These are phyloP conservation scores for Malassezia restricta DNA, from an alignment of 1,284 basidiomycete genomes.

Conservation along the genomic window DNA sequence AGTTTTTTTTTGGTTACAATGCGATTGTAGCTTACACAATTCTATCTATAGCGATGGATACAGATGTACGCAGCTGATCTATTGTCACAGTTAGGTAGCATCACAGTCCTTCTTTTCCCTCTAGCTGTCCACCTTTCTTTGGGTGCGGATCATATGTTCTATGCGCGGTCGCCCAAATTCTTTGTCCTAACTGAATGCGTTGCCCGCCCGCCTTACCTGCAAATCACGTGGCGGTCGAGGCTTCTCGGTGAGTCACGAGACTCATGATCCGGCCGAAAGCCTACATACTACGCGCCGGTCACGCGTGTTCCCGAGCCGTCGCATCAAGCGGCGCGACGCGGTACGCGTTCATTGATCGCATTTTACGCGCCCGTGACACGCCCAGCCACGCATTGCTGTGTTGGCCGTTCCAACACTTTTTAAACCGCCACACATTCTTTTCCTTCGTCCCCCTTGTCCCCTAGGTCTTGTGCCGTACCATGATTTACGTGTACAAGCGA, in stretches of 20 bases:
- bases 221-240: too few relatives aligned
- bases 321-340: not conserved
- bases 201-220: too few relatives aligned
- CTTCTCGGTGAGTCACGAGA: too few relatives aligned
- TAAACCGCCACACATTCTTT: not conserved
- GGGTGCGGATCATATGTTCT: too few relatives aligned
- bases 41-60: not conserved
- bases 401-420: not conserved
- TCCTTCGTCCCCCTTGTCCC: not conserved
- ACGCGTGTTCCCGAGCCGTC: too few relatives aligned
- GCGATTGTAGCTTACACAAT: not conserved
- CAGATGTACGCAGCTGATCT: not conserved
- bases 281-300: too few relatives aligned
- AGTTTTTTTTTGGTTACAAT: not conserved
- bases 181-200: too few relatives aligned
- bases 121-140: not conserved
- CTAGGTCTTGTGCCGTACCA: conserved; percentile 3
- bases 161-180: too few relatives aligned
- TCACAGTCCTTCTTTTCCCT: not conserved
- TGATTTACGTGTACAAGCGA: conserved; percentile 45
- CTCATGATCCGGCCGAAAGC: too few relatives aligned
- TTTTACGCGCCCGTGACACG: not conserved
- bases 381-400: too few relatives aligned
- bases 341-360: not conserved
- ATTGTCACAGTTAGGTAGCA: not conserved